Evolutionary conservation across 805 yeast species (phyloP).

Genomic region (Blastobotrys muscicola): DNA sequence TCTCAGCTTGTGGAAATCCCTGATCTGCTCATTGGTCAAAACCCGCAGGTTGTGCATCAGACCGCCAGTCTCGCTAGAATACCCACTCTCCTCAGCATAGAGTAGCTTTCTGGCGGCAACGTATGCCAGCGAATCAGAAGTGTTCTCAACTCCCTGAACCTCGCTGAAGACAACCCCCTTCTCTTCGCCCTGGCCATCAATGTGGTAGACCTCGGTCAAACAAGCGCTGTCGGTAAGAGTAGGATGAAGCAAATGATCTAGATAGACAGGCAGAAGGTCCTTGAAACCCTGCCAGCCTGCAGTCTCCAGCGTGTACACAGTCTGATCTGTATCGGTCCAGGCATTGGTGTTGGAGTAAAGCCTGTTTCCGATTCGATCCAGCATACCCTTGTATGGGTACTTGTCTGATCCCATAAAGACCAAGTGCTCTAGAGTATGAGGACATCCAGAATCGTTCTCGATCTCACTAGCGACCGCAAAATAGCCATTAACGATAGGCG

Average conservation of each 20-base stretch:
- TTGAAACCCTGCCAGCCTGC: constrained; percentile 97
- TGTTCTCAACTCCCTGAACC: constrained; percentile 88
- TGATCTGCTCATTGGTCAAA: constrained; percentile 63
- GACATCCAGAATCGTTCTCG: constrained; percentile 77
- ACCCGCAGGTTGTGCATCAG: constrained; percentile 64
- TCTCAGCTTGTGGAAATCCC: constrained; percentile 57
- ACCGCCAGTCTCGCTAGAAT: constrained; percentile 93
- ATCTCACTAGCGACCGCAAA: constrained; percentile 95
- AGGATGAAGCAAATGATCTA: constrained; percentile 81
- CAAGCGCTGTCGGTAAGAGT: constrained; percentile 86
- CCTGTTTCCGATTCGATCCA: constrained; percentile 78
- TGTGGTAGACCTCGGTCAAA: constrained; percentile 87
- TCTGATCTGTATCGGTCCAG: constrained; percentile 94
- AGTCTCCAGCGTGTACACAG: constrained; percentile 81
- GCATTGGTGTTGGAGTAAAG: constrained; percentile 87
- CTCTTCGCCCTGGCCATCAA: constrained; percentile 84
- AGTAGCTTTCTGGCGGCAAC: constrained; percentile 34
- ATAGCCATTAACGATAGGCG: constrained; percentile 84
- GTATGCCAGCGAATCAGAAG: constrained; percentile 57
- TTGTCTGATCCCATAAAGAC: constrained; percentile 88
- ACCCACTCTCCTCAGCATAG: constrained; percentile 55
- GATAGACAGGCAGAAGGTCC: constrained; percentile 71
- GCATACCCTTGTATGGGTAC: constrained; percentile 83
- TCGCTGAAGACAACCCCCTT: constrained; percentile 96
- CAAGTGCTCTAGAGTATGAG: constrained; percentile 92